Evolutionary conservation across 768 basidiomycete genomes (phyloP).

Genomic region (Goffeauzyma gilvescens): DNA sequence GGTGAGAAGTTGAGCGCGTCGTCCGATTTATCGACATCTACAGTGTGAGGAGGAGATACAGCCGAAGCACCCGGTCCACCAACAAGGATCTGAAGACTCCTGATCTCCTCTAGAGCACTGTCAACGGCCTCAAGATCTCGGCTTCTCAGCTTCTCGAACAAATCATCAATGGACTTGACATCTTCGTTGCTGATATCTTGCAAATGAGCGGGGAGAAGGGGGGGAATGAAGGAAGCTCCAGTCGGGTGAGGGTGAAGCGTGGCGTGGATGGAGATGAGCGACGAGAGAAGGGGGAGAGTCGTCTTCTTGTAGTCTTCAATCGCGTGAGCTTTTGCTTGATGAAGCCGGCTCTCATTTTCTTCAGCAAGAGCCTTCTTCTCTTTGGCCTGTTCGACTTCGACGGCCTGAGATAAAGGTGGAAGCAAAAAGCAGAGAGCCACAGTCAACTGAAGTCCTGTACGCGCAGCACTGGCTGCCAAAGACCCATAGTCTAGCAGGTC

Average conservation of each 20-base stretch:
- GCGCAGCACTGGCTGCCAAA: too few species aligned
- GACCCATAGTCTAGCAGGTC: too few species aligned
- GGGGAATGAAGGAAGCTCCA: conserved; percentile 5
- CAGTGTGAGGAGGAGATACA: neutral
- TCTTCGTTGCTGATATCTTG: conserved; percentile 6
- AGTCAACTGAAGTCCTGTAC: too few species aligned
- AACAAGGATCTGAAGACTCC: neutral
- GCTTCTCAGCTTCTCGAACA: conserved; percentile 1
- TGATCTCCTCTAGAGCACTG: neutral
- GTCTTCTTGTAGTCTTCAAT: conserved; percentile 8
- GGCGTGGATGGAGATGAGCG: conserved; percentile 3
- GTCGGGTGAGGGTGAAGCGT: conserved; percentile 3
- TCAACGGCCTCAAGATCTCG: neutral
- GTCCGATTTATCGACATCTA: neutral
- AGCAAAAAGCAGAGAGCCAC: too few species aligned
- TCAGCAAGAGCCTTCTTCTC: neutral
- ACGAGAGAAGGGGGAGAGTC: conserved; percentile 3
- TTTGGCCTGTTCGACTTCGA: neutral
- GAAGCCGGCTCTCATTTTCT: conserved; percentile 3
- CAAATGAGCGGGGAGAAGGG: conserved; percentile 5
- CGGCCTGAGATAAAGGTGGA: neutral
- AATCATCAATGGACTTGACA: conserved; percentile 3
- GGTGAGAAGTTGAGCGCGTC: neutral
- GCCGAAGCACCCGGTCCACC: neutral
- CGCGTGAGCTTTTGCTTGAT: conserved; percentile 2